phyloP scores from a whole-genome alignment of 352 stramenopile species.

The Globisporangium sylvaticum region DNA sequence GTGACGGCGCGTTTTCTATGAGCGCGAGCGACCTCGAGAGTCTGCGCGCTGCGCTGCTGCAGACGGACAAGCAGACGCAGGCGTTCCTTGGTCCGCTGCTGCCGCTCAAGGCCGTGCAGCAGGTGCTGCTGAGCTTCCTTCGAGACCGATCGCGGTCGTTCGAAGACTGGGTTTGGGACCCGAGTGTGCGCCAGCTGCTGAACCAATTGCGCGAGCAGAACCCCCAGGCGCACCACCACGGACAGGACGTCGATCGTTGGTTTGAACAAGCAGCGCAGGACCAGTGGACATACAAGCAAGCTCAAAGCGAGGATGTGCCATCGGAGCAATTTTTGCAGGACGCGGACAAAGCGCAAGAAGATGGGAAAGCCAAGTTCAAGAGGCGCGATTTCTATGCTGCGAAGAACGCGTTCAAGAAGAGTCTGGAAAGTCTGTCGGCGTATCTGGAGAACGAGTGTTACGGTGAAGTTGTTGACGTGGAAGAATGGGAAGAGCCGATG shows the following conservation, averaged over 20 bases:
- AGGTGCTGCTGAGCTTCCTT: slow-evolving; percentile 71
- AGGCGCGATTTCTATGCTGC: slow-evolving; percentile 58
- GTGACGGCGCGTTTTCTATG: slow-evolving; percentile 4
- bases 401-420: slow-evolving; percentile 63
- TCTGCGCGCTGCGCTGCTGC: slow-evolving; percentile 37
- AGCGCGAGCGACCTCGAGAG: slow-evolving; percentile 26
- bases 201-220: slow-evolving; percentile 36
- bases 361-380: slow-evolving; percentile 68
- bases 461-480: slow-evolving; percentile 24
- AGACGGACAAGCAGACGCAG: slow-evolving; percentile 48
- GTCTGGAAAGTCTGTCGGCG: slow-evolving; percentile 30
- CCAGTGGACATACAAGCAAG: slow-evolving; percentile 7
- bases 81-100: slow-evolving; percentile 56
- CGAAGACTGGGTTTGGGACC: slow-evolving; percentile 77
- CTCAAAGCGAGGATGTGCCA: slow-evolving; percentile 17
- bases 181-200: slow-evolving; percentile 51
- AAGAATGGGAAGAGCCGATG: slow-evolving; percentile 41
- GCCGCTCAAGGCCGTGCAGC: slow-evolving; percentile 50
- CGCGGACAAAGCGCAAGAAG: slow-evolving; percentile 43
- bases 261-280: slow-evolving; percentile 35
- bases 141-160: slow-evolving; percentile 53
- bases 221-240: slow-evolving; percentile 23
- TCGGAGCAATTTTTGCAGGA: slow-evolving; percentile 26
- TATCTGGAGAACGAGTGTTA: slow-evolving; percentile 51
- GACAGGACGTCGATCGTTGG: slow-evolving; percentile 35